These are phyloP conservation scores for Hydnum rufescens DNA, from an alignment of 768 basidiomycete genomes.

Conservation along the genomic window DNA sequence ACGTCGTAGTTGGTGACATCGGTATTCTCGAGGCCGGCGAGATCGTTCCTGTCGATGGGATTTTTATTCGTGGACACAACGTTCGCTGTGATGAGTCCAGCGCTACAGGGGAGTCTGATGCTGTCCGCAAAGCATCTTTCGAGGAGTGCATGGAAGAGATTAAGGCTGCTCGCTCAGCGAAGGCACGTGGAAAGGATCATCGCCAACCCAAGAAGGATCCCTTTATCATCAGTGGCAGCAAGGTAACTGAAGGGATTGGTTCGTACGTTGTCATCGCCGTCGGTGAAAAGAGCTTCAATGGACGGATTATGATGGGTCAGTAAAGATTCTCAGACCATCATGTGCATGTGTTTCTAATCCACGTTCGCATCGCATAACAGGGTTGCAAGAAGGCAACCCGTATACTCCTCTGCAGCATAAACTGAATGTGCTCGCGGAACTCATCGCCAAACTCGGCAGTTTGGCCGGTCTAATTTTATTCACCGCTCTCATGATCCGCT, in stretches of 20 bases:
- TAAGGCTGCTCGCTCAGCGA: conserved; percentile 16
- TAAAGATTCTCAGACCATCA: not conserved
- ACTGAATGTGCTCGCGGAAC: conserved; percentile 80
- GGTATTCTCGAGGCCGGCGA: conserved; percentile 88
- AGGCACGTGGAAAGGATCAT: conserved; percentile 14
- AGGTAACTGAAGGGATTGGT: conserved; percentile 89
- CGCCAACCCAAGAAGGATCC: conserved; percentile 53
- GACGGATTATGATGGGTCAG: conserved; percentile 93
- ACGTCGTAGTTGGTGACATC: conserved; percentile 88
- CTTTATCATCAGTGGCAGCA: conserved; percentile 79
- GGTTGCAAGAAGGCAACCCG: conserved; percentile 69
- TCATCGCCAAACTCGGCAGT: conserved; percentile 83
- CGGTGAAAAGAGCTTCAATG: conserved; percentile 84
- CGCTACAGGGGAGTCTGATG: conserved; percentile 91
- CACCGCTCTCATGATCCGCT: conserved; percentile 70
- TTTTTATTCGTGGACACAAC: conserved; percentile 83
- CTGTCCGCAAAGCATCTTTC: conserved; percentile 73
- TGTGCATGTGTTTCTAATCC: not conserved
- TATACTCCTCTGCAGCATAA: conserved; percentile 88
- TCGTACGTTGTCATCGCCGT: conserved; percentile 84
- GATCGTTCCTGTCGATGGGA: conserved; percentile 86
- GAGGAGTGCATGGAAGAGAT: conserved; percentile 44
- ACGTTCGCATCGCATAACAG: conserved; percentile 22
- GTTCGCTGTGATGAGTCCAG: conserved; percentile 92
- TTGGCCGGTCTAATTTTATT: conserved; percentile 70